These are phyloP conservation scores for Conticribra weissflogii DNA, from an alignment of 108 stramenopile species.

Conservation along the genomic window DNA sequence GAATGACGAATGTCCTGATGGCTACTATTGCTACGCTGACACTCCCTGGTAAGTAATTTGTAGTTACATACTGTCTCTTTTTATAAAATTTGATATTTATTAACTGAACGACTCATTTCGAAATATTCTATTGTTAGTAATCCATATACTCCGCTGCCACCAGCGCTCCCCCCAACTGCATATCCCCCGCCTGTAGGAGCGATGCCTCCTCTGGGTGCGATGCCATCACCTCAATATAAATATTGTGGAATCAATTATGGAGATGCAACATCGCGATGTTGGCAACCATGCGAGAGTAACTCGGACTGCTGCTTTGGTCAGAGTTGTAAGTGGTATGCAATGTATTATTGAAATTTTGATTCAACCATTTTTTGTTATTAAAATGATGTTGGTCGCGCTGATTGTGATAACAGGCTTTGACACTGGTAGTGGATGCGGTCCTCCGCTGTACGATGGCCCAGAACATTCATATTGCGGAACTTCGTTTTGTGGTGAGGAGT, in stretches of 20 bases:
- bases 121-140: no score
- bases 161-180: not conserved
- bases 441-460: constrained; percentile 7
- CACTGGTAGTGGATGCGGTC: constrained; percentile 7
- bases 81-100: no score
- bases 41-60: constrained; percentile 61
- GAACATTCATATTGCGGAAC: constrained; percentile 17
- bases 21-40: constrained; percentile 78
- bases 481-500: constrained; percentile 9
- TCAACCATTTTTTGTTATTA: not conserved
- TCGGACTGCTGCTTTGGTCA: constrained; percentile 21
- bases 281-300: constrained; percentile 7
- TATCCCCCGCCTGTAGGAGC: not conserved
- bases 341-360: not conserved
- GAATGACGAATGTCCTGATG: constrained; percentile 64
- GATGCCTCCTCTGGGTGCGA: not conserved
- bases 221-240: not conserved
- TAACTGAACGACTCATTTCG: no score
- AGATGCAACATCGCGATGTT: constrained; percentile 19
- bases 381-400: no score
- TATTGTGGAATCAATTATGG: constrained; percentile 11
- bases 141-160: not conserved
- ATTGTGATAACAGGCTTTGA: constrained; percentile 18
- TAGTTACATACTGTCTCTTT: no score
- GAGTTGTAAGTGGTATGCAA: constrained; percentile 1